These are phyloP conservation scores for Astraeus odoratus DNA, from an alignment of 768 basidiomycete species.

Conservation along the genomic window DNA sequence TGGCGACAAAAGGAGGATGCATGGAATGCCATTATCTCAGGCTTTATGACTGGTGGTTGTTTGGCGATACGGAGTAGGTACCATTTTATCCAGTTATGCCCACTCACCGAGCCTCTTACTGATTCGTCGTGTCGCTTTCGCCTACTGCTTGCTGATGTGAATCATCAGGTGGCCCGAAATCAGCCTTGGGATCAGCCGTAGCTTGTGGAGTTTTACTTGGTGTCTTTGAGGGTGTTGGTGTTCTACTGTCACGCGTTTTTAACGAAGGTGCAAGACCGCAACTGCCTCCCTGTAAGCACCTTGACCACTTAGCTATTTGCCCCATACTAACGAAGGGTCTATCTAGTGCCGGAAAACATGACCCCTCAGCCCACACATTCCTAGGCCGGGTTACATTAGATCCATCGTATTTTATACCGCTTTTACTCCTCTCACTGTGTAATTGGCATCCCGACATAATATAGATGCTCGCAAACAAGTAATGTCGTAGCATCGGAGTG, in stretches of 20 bases:
- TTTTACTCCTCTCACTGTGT: constrained; percentile 31
- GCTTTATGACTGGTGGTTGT: constrained; percentile 97
- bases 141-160: too few relatives aligned
- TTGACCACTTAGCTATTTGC: background rate
- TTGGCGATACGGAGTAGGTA: constrained; percentile 86
- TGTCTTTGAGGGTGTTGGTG: constrained; percentile 92
- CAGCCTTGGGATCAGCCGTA: constrained; percentile 87
- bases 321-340: constrained; percentile 4
- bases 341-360: constrained; percentile 49
- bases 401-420: constrained; percentile 25
- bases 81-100: background rate
- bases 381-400: constrained; percentile 45
- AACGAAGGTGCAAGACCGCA: constrained; percentile 77
- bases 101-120: constrained; percentile 3
- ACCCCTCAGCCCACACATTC: constrained; percentile 41
- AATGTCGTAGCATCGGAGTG: background rate
- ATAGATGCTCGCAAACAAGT: constrained; percentile 12
- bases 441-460: constrained; percentile 28
- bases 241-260: constrained; percentile 83
- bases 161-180: constrained; percentile 92
- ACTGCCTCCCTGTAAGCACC: constrained; percentile 64
- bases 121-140: background rate
- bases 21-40: constrained; percentile 98
- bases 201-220: constrained; percentile 95
- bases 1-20: constrained; percentile 97